Base-by-base conservation (phyloP, 1,139 yeast species). In the Scheffersomyces segobiensis region DNA sequence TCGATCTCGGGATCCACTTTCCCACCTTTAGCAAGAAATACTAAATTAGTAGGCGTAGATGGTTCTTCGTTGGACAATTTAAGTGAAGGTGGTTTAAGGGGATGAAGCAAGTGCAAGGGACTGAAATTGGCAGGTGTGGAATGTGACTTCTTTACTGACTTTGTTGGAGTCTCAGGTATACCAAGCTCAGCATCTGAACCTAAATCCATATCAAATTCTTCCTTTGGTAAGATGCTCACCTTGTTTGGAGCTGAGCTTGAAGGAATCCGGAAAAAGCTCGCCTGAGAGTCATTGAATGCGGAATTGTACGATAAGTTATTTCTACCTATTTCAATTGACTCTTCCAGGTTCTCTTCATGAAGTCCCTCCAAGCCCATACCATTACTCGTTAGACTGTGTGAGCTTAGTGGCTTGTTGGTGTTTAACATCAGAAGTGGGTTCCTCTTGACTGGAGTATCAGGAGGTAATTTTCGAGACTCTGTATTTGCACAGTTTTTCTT, bases 361-460 rank as follows among this genome's bases (percentile, higher is more conserved):
- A 68, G 62, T 48, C 58, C 50, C 14, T 53, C 19, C 17, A 32
- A 32, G 14, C 20, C 53, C 3, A 60, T 56, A 26, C 58, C 58
- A 19, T 55, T 52, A n/a, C 52, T 56, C 18, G 52, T 32, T 3
- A 32, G 42, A 49, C 53, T 50, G 18, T 50, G 49, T 26, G 61
- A 59, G 12, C 67, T 62, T 24, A 7, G 17, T 6, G 26, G 26
- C 50, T 63, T 67, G 58, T 72, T 72, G 17, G 73, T 70, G 56
- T 71, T 74, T 56, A 78, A 64, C 57, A 78, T 61, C 72, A 74
- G 74, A 59, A 76, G 57, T 75, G 92, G 83, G 60, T 79, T 81
- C 66, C 83, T 84, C 68, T 91, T 91, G 67, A 92, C 88, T 0
- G 97, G 97, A 0, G 97, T 91, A 64, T 91, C 97, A 0, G 97